These are phyloP conservation scores for Botryotinia narcissicola DNA, from an alignment of 2,329 filamentous ascomycete genomes.

Conservation along the genomic window DNA sequence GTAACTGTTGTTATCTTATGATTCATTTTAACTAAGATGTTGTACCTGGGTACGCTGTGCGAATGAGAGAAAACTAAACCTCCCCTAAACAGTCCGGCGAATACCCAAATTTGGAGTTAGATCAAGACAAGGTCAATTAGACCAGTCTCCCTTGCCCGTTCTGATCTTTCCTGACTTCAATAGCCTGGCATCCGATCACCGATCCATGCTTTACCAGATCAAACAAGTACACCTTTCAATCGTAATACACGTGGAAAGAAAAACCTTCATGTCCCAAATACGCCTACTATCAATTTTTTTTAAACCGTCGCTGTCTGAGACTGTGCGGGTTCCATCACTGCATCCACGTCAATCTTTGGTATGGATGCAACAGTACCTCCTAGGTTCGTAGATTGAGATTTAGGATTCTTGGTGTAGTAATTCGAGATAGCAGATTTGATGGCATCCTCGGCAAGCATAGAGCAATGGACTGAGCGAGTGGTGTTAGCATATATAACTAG, in stretches of 20 bases:
- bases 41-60: neutral
- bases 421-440: conserved; percentile 90
- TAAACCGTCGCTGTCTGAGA: conserved; percentile 30
- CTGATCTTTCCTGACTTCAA: neutral
- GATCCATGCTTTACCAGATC: neutral
- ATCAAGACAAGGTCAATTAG: neutral
- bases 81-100: neutral
- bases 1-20: conserved; percentile 2
- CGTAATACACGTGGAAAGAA: conserved; percentile 13
- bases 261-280: conserved; percentile 9
- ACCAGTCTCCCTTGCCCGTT: neutral
- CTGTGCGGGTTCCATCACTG: conserved; percentile 44
- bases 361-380: conserved; percentile 70
- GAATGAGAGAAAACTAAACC: neutral
- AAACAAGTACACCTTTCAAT: conserved; percentile 10
- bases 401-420: conserved; percentile 88
- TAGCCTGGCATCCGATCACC: neutral
- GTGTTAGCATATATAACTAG: conserved; percentile 32
- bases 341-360: conserved; percentile 62
- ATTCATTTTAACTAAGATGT: neutral
- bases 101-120: neutral
- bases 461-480: conserved; percentile 69
- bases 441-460: conserved; percentile 87
- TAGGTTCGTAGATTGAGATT: conserved; percentile 69
- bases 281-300: conserved; percentile 12